Percentiles rank a stretch among this genome's conserved stretches.
These are phyloP conservation scores for Mycena venus DNA, from an alignment of 768 basidiomycete genomes.

Conservation along the genomic window DNA sequence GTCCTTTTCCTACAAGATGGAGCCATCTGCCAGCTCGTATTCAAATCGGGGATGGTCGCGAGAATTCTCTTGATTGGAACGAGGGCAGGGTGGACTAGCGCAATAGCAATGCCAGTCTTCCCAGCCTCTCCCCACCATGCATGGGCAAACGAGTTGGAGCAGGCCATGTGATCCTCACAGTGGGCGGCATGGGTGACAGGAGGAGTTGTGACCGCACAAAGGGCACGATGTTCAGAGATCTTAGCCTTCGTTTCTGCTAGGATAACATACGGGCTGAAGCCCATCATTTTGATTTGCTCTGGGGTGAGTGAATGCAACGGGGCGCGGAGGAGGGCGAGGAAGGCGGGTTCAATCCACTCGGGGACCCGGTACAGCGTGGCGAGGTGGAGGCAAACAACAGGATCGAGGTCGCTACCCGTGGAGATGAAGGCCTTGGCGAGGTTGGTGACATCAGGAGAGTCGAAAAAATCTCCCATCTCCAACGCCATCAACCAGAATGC, in stretches of 20 bases:
- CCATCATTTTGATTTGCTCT: not conserved
- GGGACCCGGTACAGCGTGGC: not conserved
- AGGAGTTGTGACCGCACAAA: not conserved
- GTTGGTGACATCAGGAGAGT: not conserved
- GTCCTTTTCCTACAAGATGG: not conserved
- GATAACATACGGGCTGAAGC: not conserved
- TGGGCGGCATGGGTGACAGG: not conserved
- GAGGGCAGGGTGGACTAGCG: not conserved
- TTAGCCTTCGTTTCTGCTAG: not conserved
- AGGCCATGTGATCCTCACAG: not conserved
- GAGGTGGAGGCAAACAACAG: not conserved
- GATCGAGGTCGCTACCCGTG: not conserved
- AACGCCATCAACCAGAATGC: not conserved
- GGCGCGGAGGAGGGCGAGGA: not conserved
- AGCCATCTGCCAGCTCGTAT: not conserved
- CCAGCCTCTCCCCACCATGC: constrained; percentile 2
- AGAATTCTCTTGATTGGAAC: not conserved
- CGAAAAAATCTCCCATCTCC: constrained; percentile 1
- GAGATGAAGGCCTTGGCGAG: not conserved
- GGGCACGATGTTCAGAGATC: not conserved
- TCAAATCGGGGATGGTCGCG: not conserved
- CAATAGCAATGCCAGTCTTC: not conserved
- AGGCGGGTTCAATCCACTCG: not conserved
- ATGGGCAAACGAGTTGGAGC: not conserved
- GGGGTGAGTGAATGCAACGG: not conserved